Evolutionary conservation across 371 early-diverging fungal genomes (phyloP), one percentile per base, ranked within the genome.

Genomic region (Mucor plumbeus): DNA sequence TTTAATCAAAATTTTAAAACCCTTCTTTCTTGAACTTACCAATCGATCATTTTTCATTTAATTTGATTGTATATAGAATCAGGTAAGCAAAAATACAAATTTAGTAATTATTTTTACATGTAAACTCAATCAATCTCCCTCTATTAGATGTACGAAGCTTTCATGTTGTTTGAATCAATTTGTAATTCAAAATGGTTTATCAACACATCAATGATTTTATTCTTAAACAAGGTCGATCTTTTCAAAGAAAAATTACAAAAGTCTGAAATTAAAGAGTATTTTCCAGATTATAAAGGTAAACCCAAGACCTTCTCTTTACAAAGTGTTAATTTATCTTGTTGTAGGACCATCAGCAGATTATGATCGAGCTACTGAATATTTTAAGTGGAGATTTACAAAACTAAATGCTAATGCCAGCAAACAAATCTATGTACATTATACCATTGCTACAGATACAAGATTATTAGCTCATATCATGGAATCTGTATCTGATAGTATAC

Each of bases 201-300:
- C 41, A 88, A 92, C 59, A 95, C 96, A 0, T 92, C 94, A 39
- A 92, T 97, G 73, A 95, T 97, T 64, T 83, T 97, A 58, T 96
- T 97, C 77, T 75, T 97, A 63, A 97, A 97, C 87, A 97, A 97
- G 84, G 92, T 94, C 47, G 97, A 97, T 73, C 82, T 97, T 26
- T 95, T 97, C 85, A 85, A 86, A 64, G 86, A 90, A 64, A 97
- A 97, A 75, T 85, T 97, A 36, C 68, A 78, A 35, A 77, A 81
- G 53, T 91, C 93, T 3, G 87, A 90, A 6, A 85, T 97, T 62
- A 77, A 71, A 10, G 79, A 88, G 31, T 95, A 92, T 75, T 97
- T 97, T 80, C 92, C 95, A 9, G 97, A 97, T 63, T 97, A 91
- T 69, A 70, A 65, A 44, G 93, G 91, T 85, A 75, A 66, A 57